Conservation (phyloP, 192 early-diverging fungal species). For the Coemansia sp. region DNA sequence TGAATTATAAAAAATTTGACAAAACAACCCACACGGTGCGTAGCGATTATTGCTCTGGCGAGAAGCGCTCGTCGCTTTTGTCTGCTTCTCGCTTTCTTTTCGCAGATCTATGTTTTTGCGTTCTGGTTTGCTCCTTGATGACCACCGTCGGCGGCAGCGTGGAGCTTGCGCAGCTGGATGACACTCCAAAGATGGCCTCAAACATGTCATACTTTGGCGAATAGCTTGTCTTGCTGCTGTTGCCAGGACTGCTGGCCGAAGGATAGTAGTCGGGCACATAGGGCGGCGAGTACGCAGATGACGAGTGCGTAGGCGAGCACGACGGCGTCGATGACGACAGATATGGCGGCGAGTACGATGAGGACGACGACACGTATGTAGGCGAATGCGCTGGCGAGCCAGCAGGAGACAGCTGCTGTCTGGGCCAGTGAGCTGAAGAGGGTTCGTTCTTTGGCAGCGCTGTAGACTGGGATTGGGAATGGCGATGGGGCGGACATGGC, state of each 20-base stretch:
- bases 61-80: background rate
- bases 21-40: background rate
- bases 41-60: background rate
- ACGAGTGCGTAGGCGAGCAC: constrained; percentile 38
- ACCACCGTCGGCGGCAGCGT: constrained; percentile 22
- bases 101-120: background rate
- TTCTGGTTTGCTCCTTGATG: constrained; percentile 27
- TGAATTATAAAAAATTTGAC: background rate
- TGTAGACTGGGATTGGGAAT: background rate
- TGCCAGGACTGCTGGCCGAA: background rate
- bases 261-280: constrained; percentile 34
- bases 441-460: background rate
- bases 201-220: constrained; percentile 33
- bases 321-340: constrained; percentile 12
- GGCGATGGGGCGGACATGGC: no score
- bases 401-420: constrained; percentile 25
- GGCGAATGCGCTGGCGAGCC: constrained; percentile 42
- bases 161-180: constrained; percentile 4
- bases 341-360: constrained; percentile 31
- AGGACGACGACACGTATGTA: constrained; percentile 25
- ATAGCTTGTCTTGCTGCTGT: background rate
- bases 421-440: background rate
- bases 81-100: constrained; percentile 15
- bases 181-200: constrained; percentile 37
- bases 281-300: constrained; percentile 46